Evolutionary conservation across 2,329 filamentous ascomycete species (phyloP).

Genomic region (Cercospora berteroae): DNA sequence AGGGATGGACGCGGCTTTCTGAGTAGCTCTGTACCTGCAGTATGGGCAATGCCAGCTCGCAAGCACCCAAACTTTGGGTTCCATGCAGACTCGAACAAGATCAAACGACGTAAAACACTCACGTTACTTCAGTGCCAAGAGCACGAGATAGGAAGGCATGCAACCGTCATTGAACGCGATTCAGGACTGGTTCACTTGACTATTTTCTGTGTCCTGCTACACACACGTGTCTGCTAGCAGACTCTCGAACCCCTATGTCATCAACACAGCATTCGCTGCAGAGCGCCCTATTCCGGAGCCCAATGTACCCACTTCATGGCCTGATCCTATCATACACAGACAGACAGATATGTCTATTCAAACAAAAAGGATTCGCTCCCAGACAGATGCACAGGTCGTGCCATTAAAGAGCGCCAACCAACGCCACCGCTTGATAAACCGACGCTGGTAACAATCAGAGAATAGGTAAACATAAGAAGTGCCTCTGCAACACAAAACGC

Average conservation of each 20-base stretch:
- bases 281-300: not conserved
- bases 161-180: not conserved
- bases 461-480: not conserved
- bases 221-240: not conserved
- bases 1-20: not conserved
- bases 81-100: not conserved
- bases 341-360: conserved; percentile 15
- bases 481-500: conserved; percentile 1
- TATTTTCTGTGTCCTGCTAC: not conserved
- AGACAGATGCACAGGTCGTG: not conserved
- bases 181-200: not conserved
- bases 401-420: conserved; percentile 3
- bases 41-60: not conserved
- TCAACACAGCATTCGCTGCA: not conserved
- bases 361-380: conserved; percentile 15
- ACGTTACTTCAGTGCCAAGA: not conserved
- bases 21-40: too few species aligned
- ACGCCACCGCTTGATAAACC: conserved; percentile 5
- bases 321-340: conserved; percentile 5
- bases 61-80: not conserved
- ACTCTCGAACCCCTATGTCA: not conserved
- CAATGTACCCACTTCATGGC: not conserved
- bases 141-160: not conserved
- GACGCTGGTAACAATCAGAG: conserved; percentile 12
- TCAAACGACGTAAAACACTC: not conserved